A percentile compares a stretch with the other conserved stretches of the same genome.
Conservation (phyloP, 495 filamentous ascomycete genomes). For the Aspergillus campestris region DNA sequence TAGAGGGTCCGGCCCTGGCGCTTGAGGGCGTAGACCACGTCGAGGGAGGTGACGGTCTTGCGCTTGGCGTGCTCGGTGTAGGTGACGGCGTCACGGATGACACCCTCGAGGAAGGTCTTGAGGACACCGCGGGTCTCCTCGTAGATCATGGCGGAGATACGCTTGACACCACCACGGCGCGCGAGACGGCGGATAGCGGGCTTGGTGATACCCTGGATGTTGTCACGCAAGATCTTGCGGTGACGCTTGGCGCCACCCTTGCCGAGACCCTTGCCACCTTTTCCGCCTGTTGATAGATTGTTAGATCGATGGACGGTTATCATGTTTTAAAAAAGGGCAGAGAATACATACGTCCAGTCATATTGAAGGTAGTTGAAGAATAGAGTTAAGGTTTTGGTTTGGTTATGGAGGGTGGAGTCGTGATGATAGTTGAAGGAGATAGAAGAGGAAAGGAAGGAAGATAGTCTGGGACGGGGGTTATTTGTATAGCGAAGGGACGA, state of each 20-base stretch:
- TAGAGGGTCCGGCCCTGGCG: constrained; percentile 95
- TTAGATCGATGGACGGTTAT: too few species aligned
- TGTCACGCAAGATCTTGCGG: constrained; percentile 99
- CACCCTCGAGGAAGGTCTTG: constrained; percentile 99
- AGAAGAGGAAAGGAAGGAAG: constrained; percentile 36
- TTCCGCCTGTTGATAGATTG: constrained; percentile 56
- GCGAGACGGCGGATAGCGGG: constrained; percentile 99
- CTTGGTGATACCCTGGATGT: constrained; percentile 99
- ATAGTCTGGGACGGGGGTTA: constrained; percentile 31
- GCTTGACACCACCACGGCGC: constrained; percentile 99
- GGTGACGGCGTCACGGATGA: constrained; percentile 98
- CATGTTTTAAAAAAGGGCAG: too few species aligned
- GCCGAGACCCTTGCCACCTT: constrained; percentile 98
- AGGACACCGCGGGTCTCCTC: constrained; percentile 99
- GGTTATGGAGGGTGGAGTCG: constrained; percentile 24
- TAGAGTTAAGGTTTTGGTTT: constrained; percentile 12
- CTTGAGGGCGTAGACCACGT: constrained; percentile 97
- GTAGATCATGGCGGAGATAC: constrained; percentile 98
- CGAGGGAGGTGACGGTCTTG: constrained; percentile 96
- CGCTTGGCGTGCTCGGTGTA: constrained; percentile 98
- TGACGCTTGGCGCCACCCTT: constrained; percentile 89
- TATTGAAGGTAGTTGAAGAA: constrained; percentile 37
- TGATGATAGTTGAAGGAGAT: constrained; percentile 30
- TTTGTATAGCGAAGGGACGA: constrained; percentile 33
- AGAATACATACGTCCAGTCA: constrained; percentile 60